A percentile compares a stretch with the other conserved stretches of the same genome.
Conservation (phyloP, 2,329 filamentous ascomycete genomes). For the Malbranchea cinnamomea region DNA sequence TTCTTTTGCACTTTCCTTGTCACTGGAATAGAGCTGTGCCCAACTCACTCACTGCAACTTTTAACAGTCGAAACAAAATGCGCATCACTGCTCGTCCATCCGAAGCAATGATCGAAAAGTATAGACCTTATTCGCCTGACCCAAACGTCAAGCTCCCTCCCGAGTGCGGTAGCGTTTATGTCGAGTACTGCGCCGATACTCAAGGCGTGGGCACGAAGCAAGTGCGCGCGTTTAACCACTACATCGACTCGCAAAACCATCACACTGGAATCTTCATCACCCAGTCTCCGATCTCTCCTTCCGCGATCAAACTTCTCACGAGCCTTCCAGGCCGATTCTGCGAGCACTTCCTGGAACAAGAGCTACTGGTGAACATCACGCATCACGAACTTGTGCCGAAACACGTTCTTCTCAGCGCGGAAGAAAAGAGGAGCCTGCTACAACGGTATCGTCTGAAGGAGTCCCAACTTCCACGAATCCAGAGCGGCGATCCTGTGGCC, state of each 20-base stretch:
- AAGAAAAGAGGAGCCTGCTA: slow-evolving; percentile 76
- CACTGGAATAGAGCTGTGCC: neutral
- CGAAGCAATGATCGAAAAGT: slow-evolving; percentile 69
- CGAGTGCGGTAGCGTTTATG: slow-evolving; percentile 76
- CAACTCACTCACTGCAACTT: too few species aligned
- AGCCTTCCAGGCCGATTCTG: slow-evolving; percentile 65
- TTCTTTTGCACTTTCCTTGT: neutral
- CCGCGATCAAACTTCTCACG: slow-evolving; percentile 74
- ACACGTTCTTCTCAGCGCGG: slow-evolving; percentile 75
- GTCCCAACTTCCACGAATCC: slow-evolving; percentile 85
- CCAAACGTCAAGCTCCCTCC: slow-evolving; percentile 35
- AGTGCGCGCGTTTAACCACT: slow-evolving; percentile 76
- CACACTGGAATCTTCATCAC: slow-evolving; percentile 86
- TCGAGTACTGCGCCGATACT: slow-evolving; percentile 75
- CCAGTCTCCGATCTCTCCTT: slow-evolving; percentile 63
- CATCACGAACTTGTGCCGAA: slow-evolving; percentile 92
- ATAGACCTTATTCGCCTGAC: slow-evolving; percentile 58
- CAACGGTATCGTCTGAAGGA: slow-evolving; percentile 92
- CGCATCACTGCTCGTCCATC: slow-evolving; percentile 78
- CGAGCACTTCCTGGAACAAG: slow-evolving; percentile 91
- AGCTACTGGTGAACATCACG: slow-evolving; percentile 94
- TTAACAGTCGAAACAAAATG: slow-evolving; percentile 62
- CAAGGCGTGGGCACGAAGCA: slow-evolving; percentile 72
- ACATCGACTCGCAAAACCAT: slow-evolving; percentile 65
- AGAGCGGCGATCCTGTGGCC: slow-evolving; percentile 82